phyloP scores from a whole-genome alignment of 306 rosid genomes.

The Styphnolobium japonicum region DNA sequence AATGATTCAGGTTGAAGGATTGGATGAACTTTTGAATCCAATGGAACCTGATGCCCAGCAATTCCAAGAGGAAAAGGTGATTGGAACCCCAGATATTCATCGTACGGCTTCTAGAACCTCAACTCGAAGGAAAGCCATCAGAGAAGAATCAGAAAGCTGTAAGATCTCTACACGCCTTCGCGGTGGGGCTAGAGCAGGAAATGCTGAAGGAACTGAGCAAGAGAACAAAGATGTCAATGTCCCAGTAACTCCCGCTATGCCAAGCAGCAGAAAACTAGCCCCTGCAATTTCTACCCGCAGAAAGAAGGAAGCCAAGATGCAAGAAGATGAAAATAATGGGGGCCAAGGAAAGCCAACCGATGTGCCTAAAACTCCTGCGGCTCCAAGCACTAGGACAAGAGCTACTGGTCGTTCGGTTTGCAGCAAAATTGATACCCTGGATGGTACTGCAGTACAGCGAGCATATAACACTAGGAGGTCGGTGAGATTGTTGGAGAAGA shows the following conservation, averaged over 20 bases:
- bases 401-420: no score
- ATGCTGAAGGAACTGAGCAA: constrained; percentile 32
- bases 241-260: constrained; percentile 29
- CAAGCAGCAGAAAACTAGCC: constrained; percentile 25
- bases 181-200: not conserved
- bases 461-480: constrained; percentile 69
- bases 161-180: no score
- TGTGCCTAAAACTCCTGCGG: constrained; percentile 51
- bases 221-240: constrained; percentile 40
- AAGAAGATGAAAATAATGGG: constrained; percentile 4
- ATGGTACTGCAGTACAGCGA: constrained; percentile 31
- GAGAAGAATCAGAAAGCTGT: constrained; percentile 27
- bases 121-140: constrained; percentile 40
- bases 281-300: constrained; percentile 33
- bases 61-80: constrained; percentile 21
- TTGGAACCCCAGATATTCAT: constrained; percentile 25
- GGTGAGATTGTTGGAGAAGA: constrained; percentile 59
- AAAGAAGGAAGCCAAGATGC: constrained; percentile 33
- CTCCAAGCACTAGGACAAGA: constrained; percentile 35
- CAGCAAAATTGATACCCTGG: not conserved
- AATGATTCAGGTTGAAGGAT: constrained; percentile 74
- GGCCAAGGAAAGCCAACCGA: constrained; percentile 24
- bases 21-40: constrained; percentile 55
- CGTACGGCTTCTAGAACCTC: constrained; percentile 50
- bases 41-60: constrained; percentile 24